Base-by-base conservation (phyloP, 768 basidiomycete genomes). In the Hortiboletus campestris region DNA sequence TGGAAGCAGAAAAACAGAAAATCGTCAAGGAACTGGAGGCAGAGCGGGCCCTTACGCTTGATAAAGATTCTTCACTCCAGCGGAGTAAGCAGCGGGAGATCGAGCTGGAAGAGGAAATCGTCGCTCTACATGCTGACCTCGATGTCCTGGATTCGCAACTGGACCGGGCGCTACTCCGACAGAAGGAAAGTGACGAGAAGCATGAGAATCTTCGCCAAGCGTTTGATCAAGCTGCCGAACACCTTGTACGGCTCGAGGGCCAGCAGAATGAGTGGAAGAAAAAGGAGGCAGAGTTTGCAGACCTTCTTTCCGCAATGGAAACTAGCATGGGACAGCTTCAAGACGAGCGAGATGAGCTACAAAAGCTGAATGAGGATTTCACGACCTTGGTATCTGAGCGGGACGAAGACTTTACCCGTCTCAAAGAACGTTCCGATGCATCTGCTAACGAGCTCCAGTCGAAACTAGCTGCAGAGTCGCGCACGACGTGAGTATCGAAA, bases 61-160 rank as follows among this genome's bases (percentile, higher is more conserved):
- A 98, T 71, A 94, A 96, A 70, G 91, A 97, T 55, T 73, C 80
- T 4, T 75, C 91, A 13, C 78, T 98, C 1, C 86, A 91, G 55
- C 79, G 94, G 45, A 88, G 86, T 71, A 94, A 94, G 74, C 83
- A 84, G 60, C 84, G 86, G n/a, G 93, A 96, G 69, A 78, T 78
- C 31, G 86, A 92, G 56, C 78, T 98, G 3, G 87, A 93, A 67
- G 94, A 97, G 51, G 94, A 95, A 63, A 80, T 95, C 14, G 74
- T 76, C 2, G 83, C 86, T 1, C 72, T 97, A 20, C 92, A 97
- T 62, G 77, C 78, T 4, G 95, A 98, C 63, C 78, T 96, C 43
- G 91, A 94, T 53, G 79, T 84, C 3, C 77, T 96, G 13, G 92
- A 95, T 63, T 87, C 86, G 4, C 93, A 98, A 64, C 80, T 96